Base-by-base conservation (phyloP, 106 monocot species). In the Ottelia alismoides region DNA sequence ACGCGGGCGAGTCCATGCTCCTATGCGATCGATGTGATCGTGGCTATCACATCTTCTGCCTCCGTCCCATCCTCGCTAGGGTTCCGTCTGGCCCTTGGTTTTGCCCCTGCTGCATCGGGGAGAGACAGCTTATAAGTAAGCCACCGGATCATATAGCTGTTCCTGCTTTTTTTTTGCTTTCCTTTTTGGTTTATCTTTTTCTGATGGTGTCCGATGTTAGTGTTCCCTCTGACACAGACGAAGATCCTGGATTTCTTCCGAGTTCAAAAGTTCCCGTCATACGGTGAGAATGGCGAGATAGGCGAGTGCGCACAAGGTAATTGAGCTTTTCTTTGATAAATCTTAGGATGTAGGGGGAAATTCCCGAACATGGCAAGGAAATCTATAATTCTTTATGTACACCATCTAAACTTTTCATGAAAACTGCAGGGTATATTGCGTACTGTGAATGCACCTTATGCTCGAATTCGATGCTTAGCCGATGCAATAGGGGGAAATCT, bases 211-310 rank as follows among this genome's bases (percentile, higher is more conserved):
- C n/a, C n/a, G 31, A 11, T 3, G 27, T 21, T 67, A 92, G 91
- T 65, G 32, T 85, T 92, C 56, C 81, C 91, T 16, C 20, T 82
- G 58, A 70, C 62, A 68, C 91, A 92, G 71, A 85, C 59, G 58
- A 82, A 78, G 81, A 85, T 92, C 55, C 44, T 85, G 26, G 76
- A 85, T 61, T 92, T 92, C 66, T 92, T 92, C 56, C 65, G 75
- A 78, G 85, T 92, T 49, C 81, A 78, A 59, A 85, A 69, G 57
- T 54, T 66, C 35, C 43, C 69, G 17, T 53, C 25, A 52, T 11
- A 10, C 12, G 47, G 63, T 49, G 54, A 27, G 28, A 32, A 14
- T 2, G 45, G 18, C 28, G 65, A 45, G 64, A 76, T 74, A 72
- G 78, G 81, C 63, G 66, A 45, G 58, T 27, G 54, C 51, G 55